These are phyloP conservation scores for Nakazawaea populi DNA, from an alignment of 805 yeast species.

Conservation along the genomic window DNA sequence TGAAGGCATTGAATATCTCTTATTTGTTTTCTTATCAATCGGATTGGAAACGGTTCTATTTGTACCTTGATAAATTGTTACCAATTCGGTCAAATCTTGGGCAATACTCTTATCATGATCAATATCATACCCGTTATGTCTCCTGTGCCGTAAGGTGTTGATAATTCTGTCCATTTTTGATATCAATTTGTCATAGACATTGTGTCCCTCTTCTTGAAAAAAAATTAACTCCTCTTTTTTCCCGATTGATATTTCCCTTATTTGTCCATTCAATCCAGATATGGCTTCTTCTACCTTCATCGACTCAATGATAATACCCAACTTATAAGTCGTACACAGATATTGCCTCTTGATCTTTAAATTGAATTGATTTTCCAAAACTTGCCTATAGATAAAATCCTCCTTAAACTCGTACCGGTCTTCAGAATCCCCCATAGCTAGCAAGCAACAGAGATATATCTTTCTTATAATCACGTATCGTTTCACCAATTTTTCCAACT, in stretches of 20 bases:
- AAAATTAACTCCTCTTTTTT: background rate
- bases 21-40: background rate
- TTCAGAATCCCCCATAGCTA: background rate
- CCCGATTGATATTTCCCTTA: background rate
- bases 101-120: background rate
- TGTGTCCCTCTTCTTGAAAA: background rate
- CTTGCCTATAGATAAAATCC: background rate
- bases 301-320: background rate
- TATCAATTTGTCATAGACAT: conserved; percentile 4
- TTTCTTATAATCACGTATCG: conserved; percentile 3
- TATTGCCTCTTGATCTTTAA: background rate
- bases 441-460: conserved; percentile 6
- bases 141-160: conserved; percentile 1
- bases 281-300: background rate
- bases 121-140: background rate
- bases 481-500: background rate
- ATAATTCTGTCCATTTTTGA: conserved; percentile 1
- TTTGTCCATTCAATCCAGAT: background rate
- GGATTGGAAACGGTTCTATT: conserved; percentile 3
- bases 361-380: conserved; percentile 2
- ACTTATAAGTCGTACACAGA: background rate
- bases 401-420: background rate
- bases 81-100: conserved; percentile 4
- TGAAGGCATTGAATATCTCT: conserved; percentile 3
- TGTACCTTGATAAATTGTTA: background rate